Evolutionary conservation across 2,329 filamentous ascomycete genomes (phyloP).

Genomic region (Leptodontidium sp.): DNA sequence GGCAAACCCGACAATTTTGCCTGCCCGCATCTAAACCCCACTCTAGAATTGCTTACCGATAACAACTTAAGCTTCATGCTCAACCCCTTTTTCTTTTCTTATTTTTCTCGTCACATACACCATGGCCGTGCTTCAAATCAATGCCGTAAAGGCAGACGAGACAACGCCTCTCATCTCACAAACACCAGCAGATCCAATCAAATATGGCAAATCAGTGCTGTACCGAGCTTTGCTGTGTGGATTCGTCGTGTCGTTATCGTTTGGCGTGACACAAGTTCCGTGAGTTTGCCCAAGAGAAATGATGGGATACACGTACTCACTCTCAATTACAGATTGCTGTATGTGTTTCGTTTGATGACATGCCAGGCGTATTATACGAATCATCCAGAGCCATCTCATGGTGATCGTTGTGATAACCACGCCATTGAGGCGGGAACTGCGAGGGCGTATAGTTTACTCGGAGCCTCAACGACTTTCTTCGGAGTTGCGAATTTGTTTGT

Average conservation of each 20-base stretch:
- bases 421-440: slow-evolving; percentile 72
- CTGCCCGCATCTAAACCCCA: neutral
- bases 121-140: neutral
- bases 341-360: slow-evolving; percentile 75
- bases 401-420: slow-evolving; percentile 65
- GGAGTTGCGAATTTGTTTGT: slow-evolving; percentile 74
- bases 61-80: neutral
- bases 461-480: slow-evolving; percentile 72
- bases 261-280: slow-evolving; percentile 59
- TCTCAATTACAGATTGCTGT: slow-evolving; percentile 52
- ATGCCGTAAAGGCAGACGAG: slow-evolving; percentile 24
- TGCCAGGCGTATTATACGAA: slow-evolving; percentile 73
- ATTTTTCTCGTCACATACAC: neutral
- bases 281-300: slow-evolving; percentile 18
- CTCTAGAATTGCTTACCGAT: slow-evolving; percentile 10
- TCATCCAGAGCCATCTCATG: slow-evolving; percentile 59
- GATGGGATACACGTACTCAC: neutral
- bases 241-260: slow-evolving; percentile 64
- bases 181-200: slow-evolving; percentile 17
- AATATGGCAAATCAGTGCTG: slow-evolving; percentile 33
- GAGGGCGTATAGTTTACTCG: slow-evolving; percentile 68
- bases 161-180: slow-evolving; percentile 30
- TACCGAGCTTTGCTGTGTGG: slow-evolving; percentile 64
- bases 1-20: neutral
- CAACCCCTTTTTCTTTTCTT: neutral